phyloP scores from a whole-genome alignment of 2,329 filamentous ascomycete species.

The Coniochaeta prunicola region DNA sequence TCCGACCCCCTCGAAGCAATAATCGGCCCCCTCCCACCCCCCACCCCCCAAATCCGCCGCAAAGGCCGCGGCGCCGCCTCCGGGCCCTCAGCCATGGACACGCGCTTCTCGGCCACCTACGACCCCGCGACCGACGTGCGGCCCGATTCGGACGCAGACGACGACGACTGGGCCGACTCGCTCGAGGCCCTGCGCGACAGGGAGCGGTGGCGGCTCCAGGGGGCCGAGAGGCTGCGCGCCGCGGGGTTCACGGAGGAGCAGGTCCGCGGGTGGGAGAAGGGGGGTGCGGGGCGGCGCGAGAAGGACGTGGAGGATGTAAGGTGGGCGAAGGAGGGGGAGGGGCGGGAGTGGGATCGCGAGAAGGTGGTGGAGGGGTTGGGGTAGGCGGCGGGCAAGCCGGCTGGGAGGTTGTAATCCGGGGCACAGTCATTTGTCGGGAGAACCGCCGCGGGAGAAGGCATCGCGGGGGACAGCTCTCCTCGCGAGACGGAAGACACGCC shows the following conservation, averaged over 20 bases:
- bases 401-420: too few species aligned
- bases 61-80: conserved; percentile 65
- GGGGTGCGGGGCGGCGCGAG: conserved; percentile 57
- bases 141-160: conserved; percentile 37
- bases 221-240: conserved; percentile 65
- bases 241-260: conserved; percentile 75
- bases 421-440: not conserved
- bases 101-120: conserved; percentile 66
- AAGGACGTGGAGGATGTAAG: conserved; percentile 58
- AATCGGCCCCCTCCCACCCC: conserved; percentile 64
- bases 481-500: too few species aligned
- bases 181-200: conserved; percentile 73
- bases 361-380: conserved; percentile 24
- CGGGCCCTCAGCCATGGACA: conserved; percentile 63
- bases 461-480: too few species aligned
- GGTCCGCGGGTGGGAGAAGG: conserved; percentile 67
- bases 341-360: conserved; percentile 52
- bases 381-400: too few species aligned
- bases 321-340: conserved; percentile 65
- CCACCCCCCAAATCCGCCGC: conserved; percentile 34
- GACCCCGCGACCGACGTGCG: conserved; percentile 50
- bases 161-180: conserved; percentile 71
- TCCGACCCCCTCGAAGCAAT: conserved; percentile 71
- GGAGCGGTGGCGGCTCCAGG: conserved; percentile 68
- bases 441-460: too few species aligned